Evolutionary conservation across 768 basidiomycete genomes (phyloP).

Genomic region (Kwoniella botswanensis): DNA sequence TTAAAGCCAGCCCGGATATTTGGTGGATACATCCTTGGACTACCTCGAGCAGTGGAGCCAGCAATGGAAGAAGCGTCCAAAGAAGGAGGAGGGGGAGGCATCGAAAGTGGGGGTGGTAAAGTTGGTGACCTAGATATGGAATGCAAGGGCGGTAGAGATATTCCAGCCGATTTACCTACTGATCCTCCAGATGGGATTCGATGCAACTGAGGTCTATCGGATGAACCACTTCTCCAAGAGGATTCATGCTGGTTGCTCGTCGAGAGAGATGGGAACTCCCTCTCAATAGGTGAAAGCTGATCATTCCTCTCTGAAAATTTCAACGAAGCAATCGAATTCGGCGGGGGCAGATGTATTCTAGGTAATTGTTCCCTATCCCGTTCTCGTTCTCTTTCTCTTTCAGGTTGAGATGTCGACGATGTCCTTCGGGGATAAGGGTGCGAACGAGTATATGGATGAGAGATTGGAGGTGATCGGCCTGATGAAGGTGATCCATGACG

Average conservation of each 20-base stretch:
- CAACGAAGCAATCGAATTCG: slow-evolving; percentile 2
- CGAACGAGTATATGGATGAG: slow-evolving; percentile 18
- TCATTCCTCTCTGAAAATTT: slow-evolving; percentile 2
- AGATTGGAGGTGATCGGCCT: slow-evolving; percentile 18
- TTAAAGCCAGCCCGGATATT: slow-evolving; percentile 4
- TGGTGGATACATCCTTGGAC: slow-evolving; percentile 17
- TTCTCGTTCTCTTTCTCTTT: slow-evolving; percentile 6
- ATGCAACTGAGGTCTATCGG: slow-evolving; percentile 13
- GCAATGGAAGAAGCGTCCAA: slow-evolving; percentile 1
- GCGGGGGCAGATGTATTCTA: slow-evolving; percentile 20
- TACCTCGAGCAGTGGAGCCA: slow-evolving; percentile 4
- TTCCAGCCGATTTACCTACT: slow-evolving; percentile 2
- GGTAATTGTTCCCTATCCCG: slow-evolving; percentile 9
- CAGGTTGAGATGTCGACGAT: slow-evolving; percentile 13
- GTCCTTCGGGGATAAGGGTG: slow-evolving; percentile 23
- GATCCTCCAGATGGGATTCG: slow-evolving; percentile 10
- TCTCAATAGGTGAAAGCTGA: slow-evolving; percentile 17
- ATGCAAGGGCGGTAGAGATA: slow-evolving; percentile 17
- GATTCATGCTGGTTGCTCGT: slow-evolving; percentile 7
- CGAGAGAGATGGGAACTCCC: slow-evolving; percentile 20
- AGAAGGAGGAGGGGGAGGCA: neutral
- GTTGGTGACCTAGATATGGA: slow-evolving; percentile 22
- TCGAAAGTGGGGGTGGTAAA: slow-evolving; percentile 11
- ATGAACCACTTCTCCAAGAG: slow-evolving; percentile 6
- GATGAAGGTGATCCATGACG: slow-evolving; percentile 14